Conservation (phyloP, 192 early-diverging fungal genomes). For the Coemansia sp. region DNA sequence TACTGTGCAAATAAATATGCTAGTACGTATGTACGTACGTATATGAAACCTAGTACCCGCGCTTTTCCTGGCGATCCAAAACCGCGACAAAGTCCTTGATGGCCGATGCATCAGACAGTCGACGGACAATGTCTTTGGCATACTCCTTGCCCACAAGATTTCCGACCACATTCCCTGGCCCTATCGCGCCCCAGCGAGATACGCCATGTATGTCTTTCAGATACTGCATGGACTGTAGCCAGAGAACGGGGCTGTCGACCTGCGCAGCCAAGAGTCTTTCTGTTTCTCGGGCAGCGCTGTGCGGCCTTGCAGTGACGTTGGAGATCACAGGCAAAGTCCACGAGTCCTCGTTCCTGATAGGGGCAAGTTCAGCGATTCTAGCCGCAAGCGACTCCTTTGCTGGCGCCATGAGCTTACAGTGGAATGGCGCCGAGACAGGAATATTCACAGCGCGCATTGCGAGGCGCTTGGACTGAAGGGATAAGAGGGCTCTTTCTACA, state of each 20-base stretch:
- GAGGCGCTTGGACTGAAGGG: conserved; percentile 77
- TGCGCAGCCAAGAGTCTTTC: conserved; percentile 70
- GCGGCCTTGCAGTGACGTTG: conserved; percentile 86
- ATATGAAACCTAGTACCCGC: conserved; percentile 24
- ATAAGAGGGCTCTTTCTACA: conserved; percentile 79
- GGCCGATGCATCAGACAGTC: conserved; percentile 36
- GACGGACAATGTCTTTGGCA: conserved; percentile 68
- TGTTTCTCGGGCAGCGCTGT: conserved; percentile 62
- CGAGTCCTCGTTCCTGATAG: conserved; percentile 57
- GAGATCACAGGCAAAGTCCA: conserved; percentile 86
- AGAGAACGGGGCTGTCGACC: conserved; percentile 83
- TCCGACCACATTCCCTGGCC: conserved; percentile 83
- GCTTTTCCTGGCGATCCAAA: conserved; percentile 35
- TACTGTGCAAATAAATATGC: background rate
- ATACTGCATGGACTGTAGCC: conserved; percentile 82
- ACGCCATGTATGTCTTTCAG: conserved; percentile 73
- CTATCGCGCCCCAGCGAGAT: conserved; percentile 82
- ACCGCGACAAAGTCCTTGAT: conserved; percentile 47
- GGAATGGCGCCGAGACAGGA: conserved; percentile 96
- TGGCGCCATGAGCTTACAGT: conserved; percentile 88
- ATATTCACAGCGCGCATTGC: conserved; percentile 86
- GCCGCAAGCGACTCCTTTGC: conserved; percentile 75
- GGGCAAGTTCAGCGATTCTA: conserved; percentile 62
- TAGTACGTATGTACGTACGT: background rate
- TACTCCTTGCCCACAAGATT: conserved; percentile 89